Percentiles rank a stretch among this genome's conserved stretches.
phyloP scores from a whole-genome alignment of 1,284 basidiomycete species.

The Lentinula novae-zelandiae region DNA sequence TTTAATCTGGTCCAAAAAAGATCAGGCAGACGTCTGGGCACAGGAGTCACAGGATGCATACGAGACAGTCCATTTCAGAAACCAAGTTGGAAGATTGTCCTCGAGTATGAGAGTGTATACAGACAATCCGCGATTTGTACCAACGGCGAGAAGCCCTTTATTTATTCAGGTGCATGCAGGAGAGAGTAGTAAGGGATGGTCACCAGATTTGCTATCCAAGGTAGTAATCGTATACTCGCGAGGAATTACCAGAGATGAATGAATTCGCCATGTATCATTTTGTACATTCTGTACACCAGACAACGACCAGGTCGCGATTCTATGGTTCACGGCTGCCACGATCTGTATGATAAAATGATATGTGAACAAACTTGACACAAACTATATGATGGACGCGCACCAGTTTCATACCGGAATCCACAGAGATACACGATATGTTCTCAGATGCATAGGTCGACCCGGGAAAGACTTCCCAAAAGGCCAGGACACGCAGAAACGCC shows the following conservation, averaged over 20 bases:
- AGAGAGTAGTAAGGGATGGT: conserved; percentile 5
- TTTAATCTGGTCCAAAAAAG: conserved; percentile 13
- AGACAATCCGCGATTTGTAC: conserved; percentile 52
- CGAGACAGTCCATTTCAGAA: conserved; percentile 65
- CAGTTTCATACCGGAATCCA: conserved; percentile 74
- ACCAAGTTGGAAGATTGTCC: conserved; percentile 79
- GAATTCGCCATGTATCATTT: conserved; percentile 66
- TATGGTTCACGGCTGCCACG: conserved; percentile 61
- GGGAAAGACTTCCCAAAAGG: conserved; percentile 76
- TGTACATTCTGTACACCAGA: conserved; percentile 55
- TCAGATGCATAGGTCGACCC: conserved; percentile 40
- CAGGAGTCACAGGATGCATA: conserved; percentile 32
- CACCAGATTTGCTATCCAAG: conserved; percentile 71
- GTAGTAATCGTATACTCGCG: conserved; percentile 51
- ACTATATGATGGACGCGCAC: conserved; percentile 37
- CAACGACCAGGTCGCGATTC: conserved; percentile 70
- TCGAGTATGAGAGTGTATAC: conserved; percentile 73
- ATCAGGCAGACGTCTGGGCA: neutral
- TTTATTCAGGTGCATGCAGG: conserved; percentile 17
- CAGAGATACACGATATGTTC: conserved; percentile 55
- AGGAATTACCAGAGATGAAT: conserved; percentile 69
- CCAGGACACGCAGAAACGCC: conserved; percentile 58
- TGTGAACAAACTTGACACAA: conserved; percentile 9
- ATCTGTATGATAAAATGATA: conserved; percentile 41
- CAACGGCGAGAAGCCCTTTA: conserved; percentile 69